Evolutionary conservation across 257 asterid species (phyloP), one percentile per base, ranked within the genome.

Genomic region (Nicotiana noctiflora): DNA sequence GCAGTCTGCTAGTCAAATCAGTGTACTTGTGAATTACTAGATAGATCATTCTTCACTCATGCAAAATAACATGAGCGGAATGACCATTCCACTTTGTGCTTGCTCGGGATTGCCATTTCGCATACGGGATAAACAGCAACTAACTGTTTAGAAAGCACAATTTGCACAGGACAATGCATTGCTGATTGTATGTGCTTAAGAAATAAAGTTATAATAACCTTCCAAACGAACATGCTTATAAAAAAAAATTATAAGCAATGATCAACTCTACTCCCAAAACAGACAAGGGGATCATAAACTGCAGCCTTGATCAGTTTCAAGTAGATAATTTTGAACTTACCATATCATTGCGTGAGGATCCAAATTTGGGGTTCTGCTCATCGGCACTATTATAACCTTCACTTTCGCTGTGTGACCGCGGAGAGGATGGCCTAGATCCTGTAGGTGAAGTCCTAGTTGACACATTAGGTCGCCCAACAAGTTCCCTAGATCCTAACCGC

Each of bases 351-450:
- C 88, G 92, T 67, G 97, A 85, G 84, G 94, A 89, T 81, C 90
- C 85, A 86, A 84, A 89, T 91, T 89, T 82, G 15, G 94, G 85
- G 32, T 84, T 86, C 81, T 94, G 99, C 91, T 96, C 99, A 72
- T 96, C 99, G 57, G 97, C 93, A 55, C 99, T 96, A 81, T 96
- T 96, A 83, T 96, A 96, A 75, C 98, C 99, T 89, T 96, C 99
- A 88, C 85, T 93, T 81, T 94, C 98, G 46, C 92, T 83, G 85
- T 93, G 98, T 61, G 98, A 89, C 34, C 97, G 93, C 11, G 98
- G 99, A 37, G 99, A 96, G 76, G 99, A 94, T 81, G 99, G 97
- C 46, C 88, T 97, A 46, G 99, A 96, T 74, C 88, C 97, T 60
- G 90, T 88, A 52, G 99, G 98, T 29, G 98, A 92, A 84, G 97